Percentiles rank a stretch among this genome's conserved stretches.
These are phyloP conservation scores for Pleurotus pulmonarius DNA, from an alignment of 768 basidiomycete species.

Conservation along the genomic window DNA sequence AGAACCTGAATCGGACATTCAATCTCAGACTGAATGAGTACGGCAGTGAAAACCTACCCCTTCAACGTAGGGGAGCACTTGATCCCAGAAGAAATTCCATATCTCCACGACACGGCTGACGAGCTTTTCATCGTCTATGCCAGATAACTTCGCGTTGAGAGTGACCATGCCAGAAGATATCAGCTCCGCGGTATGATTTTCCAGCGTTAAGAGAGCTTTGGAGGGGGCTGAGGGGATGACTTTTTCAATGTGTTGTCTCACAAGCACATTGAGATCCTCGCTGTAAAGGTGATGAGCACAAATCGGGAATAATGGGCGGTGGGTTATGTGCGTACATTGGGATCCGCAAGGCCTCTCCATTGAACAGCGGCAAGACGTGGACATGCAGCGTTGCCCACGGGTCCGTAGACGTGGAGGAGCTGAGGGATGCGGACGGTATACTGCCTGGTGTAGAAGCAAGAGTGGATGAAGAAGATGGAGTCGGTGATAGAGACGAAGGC, in stretches of 20 bases:
- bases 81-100: slow-evolving; percentile 94
- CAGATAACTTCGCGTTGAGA: slow-evolving; percentile 77
- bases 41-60: slow-evolving; percentile 49
- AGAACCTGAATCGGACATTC: slow-evolving; percentile 35
- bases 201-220: slow-evolving; percentile 69
- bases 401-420: slow-evolving; percentile 47
- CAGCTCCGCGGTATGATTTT: slow-evolving; percentile 77
- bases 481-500: slow-evolving; percentile 49
- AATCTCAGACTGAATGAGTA: neutral
- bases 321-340: slow-evolving; percentile 58
- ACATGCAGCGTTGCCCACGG: slow-evolving; percentile 86
- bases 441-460: slow-evolving; percentile 40
- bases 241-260: slow-evolving; percentile 71
- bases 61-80: slow-evolving; percentile 83
- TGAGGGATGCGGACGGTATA: slow-evolving; percentile 31
- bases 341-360: slow-evolving; percentile 79
- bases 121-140: slow-evolving; percentile 75
- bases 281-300: slow-evolving; percentile 29
- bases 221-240: slow-evolving; percentile 72
- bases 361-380: slow-evolving; percentile 87
- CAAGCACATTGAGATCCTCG: slow-evolving; percentile 85
- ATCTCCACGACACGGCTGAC: slow-evolving; percentile 77
- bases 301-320: neutral
- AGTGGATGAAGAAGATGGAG: slow-evolving; percentile 43
- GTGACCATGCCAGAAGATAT: slow-evolving; percentile 90